phyloP scores from a whole-genome alignment of 2,329 filamentous ascomycete species.

The Xylaria sp. region DNA sequence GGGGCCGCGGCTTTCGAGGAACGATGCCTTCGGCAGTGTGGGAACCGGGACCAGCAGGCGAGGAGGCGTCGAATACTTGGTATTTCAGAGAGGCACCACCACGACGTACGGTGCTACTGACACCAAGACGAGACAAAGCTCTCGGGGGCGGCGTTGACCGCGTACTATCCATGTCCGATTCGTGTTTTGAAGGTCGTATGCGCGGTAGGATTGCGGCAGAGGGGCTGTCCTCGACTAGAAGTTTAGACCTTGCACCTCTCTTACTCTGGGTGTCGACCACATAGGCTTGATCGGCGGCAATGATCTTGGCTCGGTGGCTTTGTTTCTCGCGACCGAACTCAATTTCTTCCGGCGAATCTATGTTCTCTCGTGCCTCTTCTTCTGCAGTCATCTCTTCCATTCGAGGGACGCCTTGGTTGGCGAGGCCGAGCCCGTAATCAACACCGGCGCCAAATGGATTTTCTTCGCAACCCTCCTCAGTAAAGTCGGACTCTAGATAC shows the following conservation, averaged over 20 bases:
- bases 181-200: conserved; percentile 71
- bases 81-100: conserved; percentile 66
- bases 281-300: conserved; percentile 79
- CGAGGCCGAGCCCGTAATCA: conserved; percentile 71
- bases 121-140: conserved; percentile 51
- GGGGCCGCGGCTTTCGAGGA: conserved; percentile 74
- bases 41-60: conserved; percentile 64
- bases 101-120: conserved; percentile 54
- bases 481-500: conserved; percentile 96
- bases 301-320: conserved; percentile 77
- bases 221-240: conserved; percentile 63
- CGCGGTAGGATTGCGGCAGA: conserved; percentile 68
- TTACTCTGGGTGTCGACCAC: conserved; percentile 71
- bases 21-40: conserved; percentile 64
- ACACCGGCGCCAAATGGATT: conserved; percentile 88
- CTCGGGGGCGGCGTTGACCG: conserved; percentile 64
- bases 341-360: conserved; percentile 69
- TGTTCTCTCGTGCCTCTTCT: conserved; percentile 75
- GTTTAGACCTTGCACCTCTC: conserved; percentile 55
- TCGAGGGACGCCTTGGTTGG: conserved; percentile 75
- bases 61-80: conserved; percentile 69
- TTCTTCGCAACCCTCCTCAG: conserved; percentile 83
- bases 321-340: conserved; percentile 64
- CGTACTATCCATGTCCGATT: conserved; percentile 65
- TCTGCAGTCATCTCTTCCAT: conserved; percentile 74